Base-by-base conservation (phyloP, 495 filamentous ascomycete genomes). In the Neurospora sublineolata region DNA sequence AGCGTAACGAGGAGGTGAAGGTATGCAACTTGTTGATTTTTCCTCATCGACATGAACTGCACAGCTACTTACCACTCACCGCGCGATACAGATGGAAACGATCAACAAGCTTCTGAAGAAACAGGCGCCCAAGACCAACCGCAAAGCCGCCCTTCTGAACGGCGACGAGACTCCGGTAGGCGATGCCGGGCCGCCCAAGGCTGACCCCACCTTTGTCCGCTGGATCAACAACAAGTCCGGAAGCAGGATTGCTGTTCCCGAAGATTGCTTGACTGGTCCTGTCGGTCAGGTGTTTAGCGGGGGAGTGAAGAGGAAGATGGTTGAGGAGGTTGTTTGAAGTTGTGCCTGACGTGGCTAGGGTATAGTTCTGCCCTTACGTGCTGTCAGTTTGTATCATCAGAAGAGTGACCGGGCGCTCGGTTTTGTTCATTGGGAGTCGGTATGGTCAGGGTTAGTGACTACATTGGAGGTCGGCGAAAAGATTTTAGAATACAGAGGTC, bases 1-100 rank as follows among this genome's bases (percentile, higher is more conserved):
- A 97, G 85, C 91, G 95, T 36, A 95, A 97, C 71, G 96, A 99
- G 78, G 96, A 99, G 83, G 96, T 98, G 83, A 99, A 99, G 89
- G 94, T 93, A 83, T 60, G 77, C 71, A 8, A 20, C 6, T 52
- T 44, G 1, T 69, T 40, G 0, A 16, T 37, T 33, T 60, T 58
- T 30, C 23, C 1, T 30, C 12, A 30, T 18, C 6, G 12, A 33
- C 27, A 14, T 60, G 20, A 52, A 60, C 52, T 9, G 52, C 6
- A 9, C 11, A 30, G 27, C 5, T 18, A 33, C 52, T 60, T 1
- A 60, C 52, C 14, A 20, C 23, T 14, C 14, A 52, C 11, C 6
- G 9, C 23, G 11, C 11, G 12, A 2, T 39, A 69, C 71, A 93
- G 94, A 97, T 97, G 91, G 94, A 97, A 79, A 99, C 95, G 16